A percentile compares a stretch with the other conserved stretches of the same genome.
Evolutionary conservation across 163 green algal genomes (phyloP).

Genomic region (Scenedesmus sp.): DNA sequence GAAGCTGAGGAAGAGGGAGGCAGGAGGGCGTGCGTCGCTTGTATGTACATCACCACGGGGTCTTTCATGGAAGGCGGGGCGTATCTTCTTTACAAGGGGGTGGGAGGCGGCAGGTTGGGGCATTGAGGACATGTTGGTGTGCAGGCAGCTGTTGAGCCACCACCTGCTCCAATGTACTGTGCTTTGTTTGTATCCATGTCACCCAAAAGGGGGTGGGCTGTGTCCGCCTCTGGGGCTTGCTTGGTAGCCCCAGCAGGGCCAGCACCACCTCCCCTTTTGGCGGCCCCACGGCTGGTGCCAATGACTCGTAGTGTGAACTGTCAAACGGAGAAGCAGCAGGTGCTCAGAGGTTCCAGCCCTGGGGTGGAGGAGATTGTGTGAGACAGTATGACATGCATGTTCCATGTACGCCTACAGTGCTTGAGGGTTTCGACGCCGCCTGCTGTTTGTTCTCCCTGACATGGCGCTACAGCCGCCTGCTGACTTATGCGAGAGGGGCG

Average conservation of each 20-base stretch:
- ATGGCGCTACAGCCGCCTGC: neutral
- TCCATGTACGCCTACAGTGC: neutral
- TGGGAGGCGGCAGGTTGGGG: neutral
- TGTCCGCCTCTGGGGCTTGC: neutral
- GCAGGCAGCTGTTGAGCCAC: neutral
- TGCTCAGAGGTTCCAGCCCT: neutral
- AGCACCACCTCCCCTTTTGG: neutral
- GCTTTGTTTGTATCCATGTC: neutral
- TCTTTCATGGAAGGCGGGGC: neutral
- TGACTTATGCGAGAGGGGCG: neutral
- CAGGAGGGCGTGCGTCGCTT: neutral
- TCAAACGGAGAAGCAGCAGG: neutral
- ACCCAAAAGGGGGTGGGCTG: neutral
- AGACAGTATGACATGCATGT: neutral
- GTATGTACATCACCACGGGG: neutral
- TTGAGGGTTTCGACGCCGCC: neutral
- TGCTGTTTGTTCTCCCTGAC: neutral
- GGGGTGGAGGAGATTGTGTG: neutral
- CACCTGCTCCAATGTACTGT: neutral
- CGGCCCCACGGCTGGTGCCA: neutral
- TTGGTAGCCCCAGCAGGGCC: neutral
- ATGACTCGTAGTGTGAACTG: neutral
- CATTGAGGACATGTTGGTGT: neutral
- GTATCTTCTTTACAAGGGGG: neutral
- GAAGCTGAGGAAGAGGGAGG: neutral